phyloP scores from a whole-genome alignment of 2,329 filamentous ascomycete species.

The Beauveria brongniartii region DNA sequence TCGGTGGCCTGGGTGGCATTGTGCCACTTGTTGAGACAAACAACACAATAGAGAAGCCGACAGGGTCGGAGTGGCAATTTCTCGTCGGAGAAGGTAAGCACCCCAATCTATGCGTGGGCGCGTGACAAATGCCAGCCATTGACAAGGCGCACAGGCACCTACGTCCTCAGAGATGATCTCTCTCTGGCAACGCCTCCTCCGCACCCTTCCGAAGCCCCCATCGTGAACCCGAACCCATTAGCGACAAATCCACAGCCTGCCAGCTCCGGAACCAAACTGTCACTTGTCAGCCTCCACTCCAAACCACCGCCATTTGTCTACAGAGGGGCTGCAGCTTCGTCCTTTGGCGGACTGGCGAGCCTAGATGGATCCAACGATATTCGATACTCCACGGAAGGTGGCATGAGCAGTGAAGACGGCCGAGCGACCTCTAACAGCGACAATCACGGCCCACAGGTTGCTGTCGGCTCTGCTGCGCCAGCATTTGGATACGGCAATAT shows the following conservation, averaged over 20 bases:
- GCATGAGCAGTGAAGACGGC: slow-evolving; percentile 49
- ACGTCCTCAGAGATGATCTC: slow-evolving; percentile 82
- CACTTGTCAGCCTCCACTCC: slow-evolving; percentile 64
- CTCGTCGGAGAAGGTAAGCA: slow-evolving; percentile 79
- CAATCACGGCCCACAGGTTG: slow-evolving; percentile 32
- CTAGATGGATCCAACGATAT: slow-evolving; percentile 53
- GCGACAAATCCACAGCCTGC: slow-evolving; percentile 79
- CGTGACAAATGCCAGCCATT: background rate
- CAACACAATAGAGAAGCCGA: slow-evolving; percentile 74
- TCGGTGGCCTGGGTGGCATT: slow-evolving; percentile 58
- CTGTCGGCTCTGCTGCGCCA: slow-evolving; percentile 40
- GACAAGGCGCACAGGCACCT: slow-evolving; percentile 55
- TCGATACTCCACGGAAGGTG: slow-evolving; percentile 52
- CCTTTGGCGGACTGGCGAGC: slow-evolving; percentile 35
- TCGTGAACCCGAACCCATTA: slow-evolving; percentile 83
- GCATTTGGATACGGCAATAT: slow-evolving; percentile 84
- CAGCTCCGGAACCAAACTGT: slow-evolving; percentile 75
- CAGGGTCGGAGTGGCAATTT: slow-evolving; percentile 78
- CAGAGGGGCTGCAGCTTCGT: slow-evolving; percentile 43
- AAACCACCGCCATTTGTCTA: slow-evolving; percentile 47
- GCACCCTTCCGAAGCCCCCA: slow-evolving; percentile 85
- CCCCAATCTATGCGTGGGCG: background rate
- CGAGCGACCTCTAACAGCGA: slow-evolving; percentile 46
- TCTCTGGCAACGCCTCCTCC: slow-evolving; percentile 89
- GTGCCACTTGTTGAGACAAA: slow-evolving; percentile 85